A percentile compares a stretch with the other conserved stretches of the same genome.
Evolutionary conservation across 2,329 filamentous ascomycete genomes (phyloP).

Genomic region (Phyllosticta citrichinensis): DNA sequence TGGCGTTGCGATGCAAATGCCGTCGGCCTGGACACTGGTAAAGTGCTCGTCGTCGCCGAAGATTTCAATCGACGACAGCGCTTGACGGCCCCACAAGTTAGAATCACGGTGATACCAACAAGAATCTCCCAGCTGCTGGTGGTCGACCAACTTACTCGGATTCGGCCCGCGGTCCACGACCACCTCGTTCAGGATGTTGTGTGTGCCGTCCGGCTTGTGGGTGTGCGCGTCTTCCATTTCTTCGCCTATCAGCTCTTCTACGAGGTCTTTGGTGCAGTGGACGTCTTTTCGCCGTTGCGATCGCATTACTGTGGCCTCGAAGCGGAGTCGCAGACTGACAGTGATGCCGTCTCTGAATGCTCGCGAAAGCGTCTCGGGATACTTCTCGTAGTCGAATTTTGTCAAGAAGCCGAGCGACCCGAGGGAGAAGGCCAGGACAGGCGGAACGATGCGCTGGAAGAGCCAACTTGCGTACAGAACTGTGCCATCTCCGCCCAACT

Average conservation of each 20-base stretch:
- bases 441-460: slow-evolving; percentile 90
- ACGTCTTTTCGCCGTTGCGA: slow-evolving; percentile 43
- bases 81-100: slow-evolving; percentile 31
- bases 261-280: slow-evolving; percentile 46
- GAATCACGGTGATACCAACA: neutral
- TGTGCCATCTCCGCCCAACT: slow-evolving; percentile 87
- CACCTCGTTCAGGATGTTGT: slow-evolving; percentile 93
- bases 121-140: neutral
- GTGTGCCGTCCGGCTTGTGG: slow-evolving; percentile 72
- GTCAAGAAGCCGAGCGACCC: slow-evolving; percentile 92
- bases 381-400: slow-evolving; percentile 84
- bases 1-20: slow-evolving; percentile 85
- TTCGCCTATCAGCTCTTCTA: slow-evolving; percentile 83
- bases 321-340: slow-evolving; percentile 75
- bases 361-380: slow-evolving; percentile 55
- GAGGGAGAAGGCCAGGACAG: slow-evolving; percentile 81
- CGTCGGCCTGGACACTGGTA: slow-evolving; percentile 86
- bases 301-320: slow-evolving; percentile 91
- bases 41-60: slow-evolving; percentile 95
- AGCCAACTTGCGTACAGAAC: slow-evolving; percentile 94
- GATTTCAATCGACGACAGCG: slow-evolving; percentile 84
- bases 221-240: slow-evolving; percentile 76
- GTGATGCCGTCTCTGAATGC: slow-evolving; percentile 78
- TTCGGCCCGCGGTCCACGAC: slow-evolving; percentile 92
- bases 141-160: slow-evolving; percentile 55